Percentiles rank a stretch among this genome's conserved stretches.
Conservation (phyloP, 225 moss, liverwort and hornwort species). For the Lunularia cruciata region DNA sequence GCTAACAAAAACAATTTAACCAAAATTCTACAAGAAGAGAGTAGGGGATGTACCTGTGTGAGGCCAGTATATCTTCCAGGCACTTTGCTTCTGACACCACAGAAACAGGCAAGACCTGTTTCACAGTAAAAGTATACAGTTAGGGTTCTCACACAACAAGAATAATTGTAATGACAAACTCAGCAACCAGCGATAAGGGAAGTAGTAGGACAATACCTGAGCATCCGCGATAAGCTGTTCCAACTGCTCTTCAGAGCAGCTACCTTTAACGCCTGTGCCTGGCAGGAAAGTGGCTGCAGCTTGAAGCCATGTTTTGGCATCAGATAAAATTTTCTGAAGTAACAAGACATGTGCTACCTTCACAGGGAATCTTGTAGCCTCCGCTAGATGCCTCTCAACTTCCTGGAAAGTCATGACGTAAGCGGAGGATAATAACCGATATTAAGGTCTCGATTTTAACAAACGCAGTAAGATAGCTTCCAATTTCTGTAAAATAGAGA, state of each 20-base stretch:
- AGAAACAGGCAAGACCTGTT: slow-evolving; percentile 57
- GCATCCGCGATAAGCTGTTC: slow-evolving; percentile 66
- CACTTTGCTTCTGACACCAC: slow-evolving; percentile 52
- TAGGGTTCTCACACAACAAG: not conserved
- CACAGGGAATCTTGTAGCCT: slow-evolving; percentile 26
- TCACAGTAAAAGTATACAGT: not conserved
- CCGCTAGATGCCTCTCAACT: slow-evolving; percentile 40
- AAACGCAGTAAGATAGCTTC: too few species aligned
- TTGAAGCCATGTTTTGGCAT: slow-evolving; percentile 59
- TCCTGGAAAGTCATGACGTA: slow-evolving; percentile 14
- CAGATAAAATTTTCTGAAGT: slow-evolving; percentile 32
- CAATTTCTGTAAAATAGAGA: too few species aligned
- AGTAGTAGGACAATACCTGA: slow-evolving; percentile 51
- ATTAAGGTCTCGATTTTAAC: too few species aligned
- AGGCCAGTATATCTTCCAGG: slow-evolving; percentile 53
- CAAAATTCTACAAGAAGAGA: not conserved
- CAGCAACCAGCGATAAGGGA: not conserved
- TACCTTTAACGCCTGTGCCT: slow-evolving; percentile 59
- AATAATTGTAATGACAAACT: too few species aligned
- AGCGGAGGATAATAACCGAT: too few species aligned
- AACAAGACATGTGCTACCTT: slow-evolving; percentile 21
- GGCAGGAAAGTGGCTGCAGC: slow-evolving; percentile 63
- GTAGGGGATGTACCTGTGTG: slow-evolving; percentile 53
- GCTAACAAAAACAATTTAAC: not conserved
- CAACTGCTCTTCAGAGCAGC: slow-evolving; percentile 65